phyloP scores from a whole-genome alignment of 306 rosid species.

The Lathyrus tuberosus region DNA sequence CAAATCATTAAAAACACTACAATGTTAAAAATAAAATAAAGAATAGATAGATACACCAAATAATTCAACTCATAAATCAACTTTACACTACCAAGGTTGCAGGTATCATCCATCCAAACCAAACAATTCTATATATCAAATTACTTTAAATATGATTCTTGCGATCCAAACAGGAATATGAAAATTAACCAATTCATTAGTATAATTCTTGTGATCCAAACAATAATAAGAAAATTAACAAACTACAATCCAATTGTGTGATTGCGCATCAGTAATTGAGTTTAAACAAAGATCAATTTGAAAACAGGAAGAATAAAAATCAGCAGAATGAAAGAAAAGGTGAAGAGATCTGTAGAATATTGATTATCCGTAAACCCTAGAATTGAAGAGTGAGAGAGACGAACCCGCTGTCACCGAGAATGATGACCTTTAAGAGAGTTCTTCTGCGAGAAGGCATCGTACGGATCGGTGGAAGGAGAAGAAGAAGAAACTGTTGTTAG shows the following conservation, averaged over 20 bases:
- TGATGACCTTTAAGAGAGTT: slow-evolving; percentile 95
- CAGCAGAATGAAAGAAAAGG: slow-evolving; percentile 12
- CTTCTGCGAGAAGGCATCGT: slow-evolving; percentile 96
- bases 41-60: background rate
- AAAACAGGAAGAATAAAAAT: background rate
- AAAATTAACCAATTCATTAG: background rate
- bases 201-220: slow-evolving; percentile 29
- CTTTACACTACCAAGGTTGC: background rate
- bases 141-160: background rate
- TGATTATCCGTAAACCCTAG: slow-evolving; percentile 2
- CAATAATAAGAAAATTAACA: background rate
- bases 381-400: slow-evolving; percentile 34
- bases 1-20: slow-evolving; percentile 41
- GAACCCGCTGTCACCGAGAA: slow-evolving; percentile 99
- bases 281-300: background rate
- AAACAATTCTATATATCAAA: background rate
- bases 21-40: background rate
- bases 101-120: background rate
- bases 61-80: slow-evolving; percentile 25
- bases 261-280: background rate
- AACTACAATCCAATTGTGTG: background rate
- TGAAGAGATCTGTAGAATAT: slow-evolving; percentile 15
- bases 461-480: slow-evolving; percentile 31
- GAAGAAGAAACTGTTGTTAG: background rate
- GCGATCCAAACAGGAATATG: background rate